Evolutionary conservation across 305 asterid species (phyloP).

Genomic region (Solanum hybrid): DNA sequence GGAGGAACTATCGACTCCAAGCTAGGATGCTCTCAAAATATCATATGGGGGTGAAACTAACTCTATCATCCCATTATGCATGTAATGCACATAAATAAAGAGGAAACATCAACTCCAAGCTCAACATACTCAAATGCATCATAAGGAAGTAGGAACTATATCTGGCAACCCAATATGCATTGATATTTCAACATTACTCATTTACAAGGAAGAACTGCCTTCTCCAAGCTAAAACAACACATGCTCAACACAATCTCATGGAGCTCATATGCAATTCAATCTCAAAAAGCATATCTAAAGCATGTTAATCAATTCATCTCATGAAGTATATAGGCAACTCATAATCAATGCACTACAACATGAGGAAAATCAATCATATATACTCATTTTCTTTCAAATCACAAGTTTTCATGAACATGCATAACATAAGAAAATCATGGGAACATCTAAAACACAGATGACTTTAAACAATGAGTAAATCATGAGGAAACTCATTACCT

Average conservation of each 20-base stretch:
- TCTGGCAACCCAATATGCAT: too few species aligned
- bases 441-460: background rate
- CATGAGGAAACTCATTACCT: background rate
- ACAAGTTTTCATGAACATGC: background rate
- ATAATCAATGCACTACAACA: background rate
- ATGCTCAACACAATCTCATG: background rate
- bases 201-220: background rate
- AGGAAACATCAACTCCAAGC: too few species aligned
- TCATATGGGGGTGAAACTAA: too few species aligned
- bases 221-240: background rate
- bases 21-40: too few species aligned
- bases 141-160: too few species aligned
- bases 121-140: too few species aligned
- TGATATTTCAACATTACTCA: too few species aligned
- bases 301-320: background rate
- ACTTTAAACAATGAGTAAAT: background rate
- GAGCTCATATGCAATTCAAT: background rate
- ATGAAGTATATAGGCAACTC: background rate
- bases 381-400: background rate
- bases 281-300: background rate
- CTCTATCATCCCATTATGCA: too few species aligned
- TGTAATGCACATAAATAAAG: too few species aligned
- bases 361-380: background rate
- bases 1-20: too few species aligned
- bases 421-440: background rate